Percentiles rank a stretch among this genome's conserved stretches.
Evolutionary conservation across 495 filamentous ascomycete genomes (phyloP).

Genomic region (Penicillium steckii): DNA sequence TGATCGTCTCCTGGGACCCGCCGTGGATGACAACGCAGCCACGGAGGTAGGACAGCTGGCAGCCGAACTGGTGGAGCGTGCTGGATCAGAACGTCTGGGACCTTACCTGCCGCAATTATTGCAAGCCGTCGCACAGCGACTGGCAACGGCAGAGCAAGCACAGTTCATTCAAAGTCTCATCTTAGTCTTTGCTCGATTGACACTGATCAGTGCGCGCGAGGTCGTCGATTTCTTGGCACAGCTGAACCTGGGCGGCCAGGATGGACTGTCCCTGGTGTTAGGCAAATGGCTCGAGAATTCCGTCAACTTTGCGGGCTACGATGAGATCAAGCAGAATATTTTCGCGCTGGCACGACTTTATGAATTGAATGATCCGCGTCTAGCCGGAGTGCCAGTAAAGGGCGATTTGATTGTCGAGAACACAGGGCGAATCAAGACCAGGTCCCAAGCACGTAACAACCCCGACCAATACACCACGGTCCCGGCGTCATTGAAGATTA

Average conservation of each 20-base stretch:
- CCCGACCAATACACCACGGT: conserved; percentile 91
- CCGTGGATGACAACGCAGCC: conserved; percentile 86
- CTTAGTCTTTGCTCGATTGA: conserved; percentile 89
- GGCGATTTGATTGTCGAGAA: conserved; percentile 84
- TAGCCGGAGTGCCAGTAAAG: conserved; percentile 78
- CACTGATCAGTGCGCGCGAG: conserved; percentile 78
- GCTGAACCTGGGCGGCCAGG: conserved; percentile 68
- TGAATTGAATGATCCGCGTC: conserved; percentile 77
- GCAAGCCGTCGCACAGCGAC: conserved; percentile 80
- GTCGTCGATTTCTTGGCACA: conserved; percentile 88
- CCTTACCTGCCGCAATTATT: conserved; percentile 89
- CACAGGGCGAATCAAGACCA: conserved; percentile 85
- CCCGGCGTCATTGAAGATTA: conserved; percentile 84
- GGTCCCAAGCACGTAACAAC: conserved; percentile 79
- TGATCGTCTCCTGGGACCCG: conserved; percentile 81
- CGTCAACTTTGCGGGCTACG: conserved; percentile 91
- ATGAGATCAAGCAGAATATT: conserved; percentile 94
- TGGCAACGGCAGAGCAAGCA: conserved; percentile 76
- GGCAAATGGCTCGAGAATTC: conserved; percentile 97
- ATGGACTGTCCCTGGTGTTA: conserved; percentile 82
- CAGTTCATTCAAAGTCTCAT: conserved; percentile 91
- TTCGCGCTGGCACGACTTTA: conserved; percentile 90
- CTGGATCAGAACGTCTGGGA: conserved; percentile 82
- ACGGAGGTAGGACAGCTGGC: conserved; percentile 93
- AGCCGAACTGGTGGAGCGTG: conserved; percentile 92